A percentile compares a stretch with the other conserved stretches of the same genome.
Conservation (phyloP, 2,329 filamentous ascomycete genomes). For the Fusarium sp. region DNA sequence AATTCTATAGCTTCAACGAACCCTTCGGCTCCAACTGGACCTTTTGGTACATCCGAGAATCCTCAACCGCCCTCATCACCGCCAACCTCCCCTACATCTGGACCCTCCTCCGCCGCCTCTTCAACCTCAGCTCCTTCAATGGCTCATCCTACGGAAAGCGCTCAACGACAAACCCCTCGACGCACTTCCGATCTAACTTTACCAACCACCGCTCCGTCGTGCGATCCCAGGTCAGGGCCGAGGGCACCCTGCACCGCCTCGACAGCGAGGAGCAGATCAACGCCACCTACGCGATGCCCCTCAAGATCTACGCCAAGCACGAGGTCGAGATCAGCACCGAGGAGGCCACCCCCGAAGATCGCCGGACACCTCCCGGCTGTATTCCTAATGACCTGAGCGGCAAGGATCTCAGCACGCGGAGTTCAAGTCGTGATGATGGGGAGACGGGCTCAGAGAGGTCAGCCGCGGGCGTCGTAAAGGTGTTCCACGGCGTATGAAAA, state of each 20-base stretch:
- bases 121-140: conserved; percentile 55
- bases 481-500: conserved; percentile 47
- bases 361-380: conserved; percentile 40
- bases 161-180: conserved; percentile 46
- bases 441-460: conserved; percentile 48
- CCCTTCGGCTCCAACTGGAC: conserved; percentile 58
- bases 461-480: conserved; percentile 47
- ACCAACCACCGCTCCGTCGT: conserved; percentile 46
- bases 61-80: conserved; percentile 60
- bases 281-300: conserved; percentile 50
- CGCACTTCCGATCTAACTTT: conserved; percentile 48
- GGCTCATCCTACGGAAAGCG: conserved; percentile 50
- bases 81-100: conserved; percentile 60
- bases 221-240: conserved; percentile 41
- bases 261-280: conserved; percentile 59
- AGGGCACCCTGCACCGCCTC: conserved; percentile 46
- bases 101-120: conserved; percentile 56
- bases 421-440: conserved; percentile 37
- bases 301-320: conserved; percentile 56
- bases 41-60: conserved; percentile 62
- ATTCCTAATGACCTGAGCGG: conserved; percentile 38
- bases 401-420: conserved; percentile 40
- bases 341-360: conserved; percentile 41
- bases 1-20: conserved; percentile 59
- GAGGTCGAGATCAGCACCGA: conserved; percentile 52